Evolutionary conservation across 164 flowering plant species (phyloP).

Genomic region (Hamamelis virginiana): DNA sequence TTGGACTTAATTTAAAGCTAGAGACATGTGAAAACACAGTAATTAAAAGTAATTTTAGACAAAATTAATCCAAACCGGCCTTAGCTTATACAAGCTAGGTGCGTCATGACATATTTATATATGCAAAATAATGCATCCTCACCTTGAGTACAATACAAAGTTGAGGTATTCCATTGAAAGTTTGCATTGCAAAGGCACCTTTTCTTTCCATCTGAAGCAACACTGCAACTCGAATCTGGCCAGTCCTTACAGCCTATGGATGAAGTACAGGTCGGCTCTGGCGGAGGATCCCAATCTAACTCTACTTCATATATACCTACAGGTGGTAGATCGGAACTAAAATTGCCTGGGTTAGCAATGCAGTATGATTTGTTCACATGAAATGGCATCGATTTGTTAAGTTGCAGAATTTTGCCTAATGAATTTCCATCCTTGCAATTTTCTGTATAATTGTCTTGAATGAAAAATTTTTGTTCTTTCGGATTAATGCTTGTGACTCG

Average conservation of each 20-base stretch:
- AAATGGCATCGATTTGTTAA: constrained; percentile 33
- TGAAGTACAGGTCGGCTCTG: constrained; percentile 33
- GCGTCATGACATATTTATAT: too few relatives aligned
- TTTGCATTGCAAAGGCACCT: not conserved
- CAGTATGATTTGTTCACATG: constrained; percentile 22
- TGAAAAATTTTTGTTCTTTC: constrained; percentile 20
- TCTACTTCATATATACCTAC: constrained; percentile 22
- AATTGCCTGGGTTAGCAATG: constrained; percentile 16
- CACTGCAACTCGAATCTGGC: constrained; percentile 16
- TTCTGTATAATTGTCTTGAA: too few relatives aligned
- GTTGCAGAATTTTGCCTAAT: too few relatives aligned
- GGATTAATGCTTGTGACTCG: constrained; percentile 25
- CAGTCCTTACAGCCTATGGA: constrained; percentile 29
- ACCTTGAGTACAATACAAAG: too few relatives aligned
- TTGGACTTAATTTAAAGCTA: too few relatives aligned
- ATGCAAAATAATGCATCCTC: too few relatives aligned
- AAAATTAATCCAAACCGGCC: too few relatives aligned
- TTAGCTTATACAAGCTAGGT: too few relatives aligned
- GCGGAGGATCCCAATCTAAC: too few relatives aligned
- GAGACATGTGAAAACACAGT: too few relatives aligned
- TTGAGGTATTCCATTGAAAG: constrained; percentile 16
- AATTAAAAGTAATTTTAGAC: too few relatives aligned
- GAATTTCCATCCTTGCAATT: constrained; percentile 14
- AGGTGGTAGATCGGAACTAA: not conserved
- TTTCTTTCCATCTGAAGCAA: too few relatives aligned